Evolutionary conservation across 2,329 filamentous ascomycete genomes (phyloP).

Genomic region (Rachicladosporium sp.): DNA sequence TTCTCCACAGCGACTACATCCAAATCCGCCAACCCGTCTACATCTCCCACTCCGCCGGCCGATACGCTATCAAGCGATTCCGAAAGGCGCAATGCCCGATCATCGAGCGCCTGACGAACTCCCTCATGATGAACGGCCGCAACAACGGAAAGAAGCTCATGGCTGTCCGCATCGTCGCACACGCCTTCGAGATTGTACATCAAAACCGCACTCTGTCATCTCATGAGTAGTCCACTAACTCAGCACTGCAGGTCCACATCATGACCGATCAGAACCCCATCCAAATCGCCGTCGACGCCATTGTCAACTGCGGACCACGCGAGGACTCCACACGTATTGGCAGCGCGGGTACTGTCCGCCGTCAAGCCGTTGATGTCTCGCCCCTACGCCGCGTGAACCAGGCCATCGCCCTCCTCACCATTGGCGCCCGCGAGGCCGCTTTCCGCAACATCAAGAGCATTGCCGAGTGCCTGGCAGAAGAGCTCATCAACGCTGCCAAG

Average conservation of each 20-base stretch:
- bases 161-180: slow-evolving; percentile 97
- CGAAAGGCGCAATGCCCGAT: slow-evolving; percentile 99
- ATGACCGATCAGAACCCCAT: slow-evolving; percentile 99
- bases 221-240: slow-evolving; percentile 2
- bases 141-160: slow-evolving; percentile 99
- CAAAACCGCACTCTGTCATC: slow-evolving; percentile 6
- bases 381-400: slow-evolving; percentile 99
- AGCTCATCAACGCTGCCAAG: slow-evolving; percentile 99
- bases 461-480: slow-evolving; percentile 97
- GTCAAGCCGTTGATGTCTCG: slow-evolving; percentile 99
- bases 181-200: slow-evolving; percentile 98
- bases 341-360: slow-evolving; percentile 97
- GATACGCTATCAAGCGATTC: slow-evolving; percentile 99
- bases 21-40: slow-evolving; percentile 99
- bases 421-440: slow-evolving; percentile 92
- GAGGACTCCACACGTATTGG: slow-evolving; percentile 99
- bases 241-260: slow-evolving; percentile 72
- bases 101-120: slow-evolving; percentile 99
- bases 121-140: slow-evolving; percentile 99
- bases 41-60: slow-evolving; percentile 95
- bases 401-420: slow-evolving; percentile 97
- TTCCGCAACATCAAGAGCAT: slow-evolving; percentile 99
- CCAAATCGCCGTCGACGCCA: slow-evolving; percentile 97
- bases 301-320: slow-evolving; percentile 99
- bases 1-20: slow-evolving; percentile 77